Conservation (phyloP, 352 stramenopile genomes). For the Globisporangium paroecandrum region DNA sequence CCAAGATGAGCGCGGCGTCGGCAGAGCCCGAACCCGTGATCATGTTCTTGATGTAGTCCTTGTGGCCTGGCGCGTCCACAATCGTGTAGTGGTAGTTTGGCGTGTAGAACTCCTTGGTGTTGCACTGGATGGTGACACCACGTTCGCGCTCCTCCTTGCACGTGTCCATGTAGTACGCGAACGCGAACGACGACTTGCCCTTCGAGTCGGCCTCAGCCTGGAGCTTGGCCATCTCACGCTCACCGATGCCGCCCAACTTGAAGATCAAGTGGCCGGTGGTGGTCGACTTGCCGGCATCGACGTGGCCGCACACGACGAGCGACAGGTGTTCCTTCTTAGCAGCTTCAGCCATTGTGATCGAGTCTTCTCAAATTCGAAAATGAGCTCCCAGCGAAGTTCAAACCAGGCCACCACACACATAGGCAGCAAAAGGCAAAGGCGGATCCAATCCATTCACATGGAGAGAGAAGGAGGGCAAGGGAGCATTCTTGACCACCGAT, state of each 20-base stretch:
- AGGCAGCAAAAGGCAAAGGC: neutral
- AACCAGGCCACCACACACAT: no score
- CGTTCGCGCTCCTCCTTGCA: conserved; percentile 98
- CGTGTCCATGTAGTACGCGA: conserved; percentile 98
- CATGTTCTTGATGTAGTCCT: conserved; percentile 99
- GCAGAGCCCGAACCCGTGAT: conserved; percentile 98
- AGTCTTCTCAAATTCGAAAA: conserved; percentile 13
- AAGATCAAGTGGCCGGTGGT: conserved; percentile 99
- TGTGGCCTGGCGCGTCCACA: conserved; percentile 97
- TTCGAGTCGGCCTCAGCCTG: conserved; percentile 97
- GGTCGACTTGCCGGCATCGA: conserved; percentile 98
- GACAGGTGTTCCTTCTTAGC: conserved; percentile 85
- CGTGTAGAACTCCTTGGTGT: conserved; percentile 98
- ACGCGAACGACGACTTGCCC: conserved; percentile 98
- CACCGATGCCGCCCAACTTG: conserved; percentile 98
- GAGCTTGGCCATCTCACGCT: conserved; percentile 99
- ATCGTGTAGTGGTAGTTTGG: conserved; percentile 97
- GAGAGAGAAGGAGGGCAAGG: neutral
- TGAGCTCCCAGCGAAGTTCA: neutral
- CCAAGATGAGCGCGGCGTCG: conserved; percentile 95
- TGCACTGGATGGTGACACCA: conserved; percentile 98
- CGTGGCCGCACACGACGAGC: conserved; percentile 95
- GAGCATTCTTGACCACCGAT: neutral
- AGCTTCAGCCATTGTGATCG: conserved; percentile 28
- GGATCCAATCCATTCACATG: neutral